phyloP scores from a whole-genome alignment of 371 early-diverging fungal genomes.

The Mortierella sp. region DNA sequence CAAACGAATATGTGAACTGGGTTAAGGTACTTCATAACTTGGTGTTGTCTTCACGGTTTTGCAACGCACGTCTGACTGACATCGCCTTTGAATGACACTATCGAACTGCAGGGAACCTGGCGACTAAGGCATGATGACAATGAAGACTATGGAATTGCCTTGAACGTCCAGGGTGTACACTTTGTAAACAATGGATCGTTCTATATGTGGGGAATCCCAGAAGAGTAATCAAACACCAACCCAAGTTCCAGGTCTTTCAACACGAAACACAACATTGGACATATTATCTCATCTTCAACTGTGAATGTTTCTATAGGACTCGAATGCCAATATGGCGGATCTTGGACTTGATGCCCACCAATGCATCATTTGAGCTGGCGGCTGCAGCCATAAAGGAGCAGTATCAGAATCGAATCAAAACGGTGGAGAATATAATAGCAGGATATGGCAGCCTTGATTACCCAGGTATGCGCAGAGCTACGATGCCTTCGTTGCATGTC shows the following conservation, averaged over 20 bases:
- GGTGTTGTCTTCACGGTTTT: neutral
- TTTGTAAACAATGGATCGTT: constrained; percentile 66
- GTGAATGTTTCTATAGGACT: constrained; percentile 20
- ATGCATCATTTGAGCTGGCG: constrained; percentile 54
- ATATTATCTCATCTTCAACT: neutral
- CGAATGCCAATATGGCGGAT: constrained; percentile 59
- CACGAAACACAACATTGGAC: neutral
- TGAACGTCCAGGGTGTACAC: constrained; percentile 67
- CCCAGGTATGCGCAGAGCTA: constrained; percentile 14
- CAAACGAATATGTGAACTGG: constrained; percentile 62
- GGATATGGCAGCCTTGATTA: constrained; percentile 26
- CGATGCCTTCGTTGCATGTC: too few species aligned
- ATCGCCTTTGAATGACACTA: neutral
- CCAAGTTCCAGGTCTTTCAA: neutral
- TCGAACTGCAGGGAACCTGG: constrained; percentile 59
- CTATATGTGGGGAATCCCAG: constrained; percentile 65
- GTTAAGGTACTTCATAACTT: constrained; percentile 55
- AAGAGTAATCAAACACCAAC: constrained; percentile 53
- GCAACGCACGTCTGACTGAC: neutral
- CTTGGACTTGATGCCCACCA: constrained; percentile 67
- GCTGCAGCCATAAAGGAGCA: constrained; percentile 35
- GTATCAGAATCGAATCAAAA: constrained; percentile 34
- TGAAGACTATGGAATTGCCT: constrained; percentile 62
- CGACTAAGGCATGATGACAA: constrained; percentile 63
- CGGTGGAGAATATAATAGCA: constrained; percentile 30